phyloP scores from a whole-genome alignment of 208 protist species.

The Wallacemonas sp. region DNA sequence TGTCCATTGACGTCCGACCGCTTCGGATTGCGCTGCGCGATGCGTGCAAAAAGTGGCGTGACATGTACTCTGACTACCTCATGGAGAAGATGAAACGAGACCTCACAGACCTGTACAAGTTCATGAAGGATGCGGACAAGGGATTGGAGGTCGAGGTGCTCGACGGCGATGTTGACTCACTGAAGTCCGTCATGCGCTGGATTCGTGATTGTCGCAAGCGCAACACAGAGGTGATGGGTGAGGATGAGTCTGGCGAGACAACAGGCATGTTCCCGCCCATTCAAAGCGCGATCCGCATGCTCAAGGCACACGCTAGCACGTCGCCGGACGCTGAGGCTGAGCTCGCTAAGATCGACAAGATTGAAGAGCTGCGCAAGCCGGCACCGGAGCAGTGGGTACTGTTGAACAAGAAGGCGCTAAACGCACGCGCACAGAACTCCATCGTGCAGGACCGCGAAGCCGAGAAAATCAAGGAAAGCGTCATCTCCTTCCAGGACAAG shows the following conservation, averaged over 20 bases:
- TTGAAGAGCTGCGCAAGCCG: slow-evolving; percentile 91
- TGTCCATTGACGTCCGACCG: slow-evolving; percentile 95
- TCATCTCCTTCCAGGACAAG: slow-evolving; percentile 72
- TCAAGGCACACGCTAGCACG: slow-evolving; percentile 86
- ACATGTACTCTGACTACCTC: slow-evolving; percentile 94
- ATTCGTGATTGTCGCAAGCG: slow-evolving; percentile 91
- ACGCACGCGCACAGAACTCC: slow-evolving; percentile 91
- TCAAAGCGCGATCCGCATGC: slow-evolving; percentile 88
- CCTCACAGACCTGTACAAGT: slow-evolving; percentile 83
- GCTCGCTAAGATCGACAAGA: slow-evolving; percentile 86
- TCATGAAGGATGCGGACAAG: slow-evolving; percentile 92
- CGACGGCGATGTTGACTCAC: slow-evolving; percentile 86
- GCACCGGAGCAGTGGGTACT: slow-evolving; percentile 90
- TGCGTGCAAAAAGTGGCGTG: slow-evolving; percentile 93
- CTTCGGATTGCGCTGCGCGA: slow-evolving; percentile 92
- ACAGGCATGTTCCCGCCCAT: slow-evolving; percentile 92
- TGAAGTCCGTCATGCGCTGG: slow-evolving; percentile 93
- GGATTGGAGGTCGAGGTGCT: slow-evolving; percentile 92
- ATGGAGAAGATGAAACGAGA: slow-evolving; percentile 88
- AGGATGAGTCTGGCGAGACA: slow-evolving; percentile 81
- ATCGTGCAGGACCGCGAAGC: slow-evolving; percentile 92
- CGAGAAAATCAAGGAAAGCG: slow-evolving; percentile 91
- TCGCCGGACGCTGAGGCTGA: slow-evolving; percentile 75
- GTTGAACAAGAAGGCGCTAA: slow-evolving; percentile 92
- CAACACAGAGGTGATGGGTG: slow-evolving; percentile 82